Evolutionary conservation across 2,329 filamentous ascomycete species (phyloP).

Genomic region (Penicillium aurantiogriseum): DNA sequence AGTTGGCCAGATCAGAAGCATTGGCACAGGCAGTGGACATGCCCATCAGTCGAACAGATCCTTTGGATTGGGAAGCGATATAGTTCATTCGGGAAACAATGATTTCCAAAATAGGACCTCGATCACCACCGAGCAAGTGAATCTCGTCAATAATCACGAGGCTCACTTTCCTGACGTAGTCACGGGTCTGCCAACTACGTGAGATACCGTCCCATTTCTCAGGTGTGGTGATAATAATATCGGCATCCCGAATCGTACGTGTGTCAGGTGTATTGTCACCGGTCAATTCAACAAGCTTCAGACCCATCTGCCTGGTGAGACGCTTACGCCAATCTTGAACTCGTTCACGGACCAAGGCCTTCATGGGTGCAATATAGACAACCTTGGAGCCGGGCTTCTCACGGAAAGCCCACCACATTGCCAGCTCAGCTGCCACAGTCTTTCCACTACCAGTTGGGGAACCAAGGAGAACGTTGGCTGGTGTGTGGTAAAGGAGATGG

Average conservation of each 20-base stretch:
- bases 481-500: slow-evolving; percentile 89
- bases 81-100: slow-evolving; percentile 96
- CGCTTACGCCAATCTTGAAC: slow-evolving; percentile 91
- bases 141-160: slow-evolving; percentile 99
- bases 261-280: slow-evolving; percentile 98
- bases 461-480: slow-evolving; percentile 87
- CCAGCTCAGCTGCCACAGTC: slow-evolving; percentile 90
- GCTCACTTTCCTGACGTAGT: slow-evolving; percentile 91
- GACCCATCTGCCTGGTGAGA: slow-evolving; percentile 75
- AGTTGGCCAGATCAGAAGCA: slow-evolving; percentile 88
- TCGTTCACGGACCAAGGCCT: slow-evolving; percentile 91
- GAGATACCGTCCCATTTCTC: slow-evolving; percentile 99
- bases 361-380: slow-evolving; percentile 99
- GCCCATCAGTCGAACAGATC: slow-evolving; percentile 83
- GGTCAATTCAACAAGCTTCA: slow-evolving; percentile 92
- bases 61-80: slow-evolving; percentile 90
- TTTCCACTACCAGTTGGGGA: slow-evolving; percentile 97
- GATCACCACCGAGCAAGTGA: slow-evolving; percentile 91
- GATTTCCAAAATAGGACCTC: slow-evolving; percentile 96
- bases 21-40: slow-evolving; percentile 99
- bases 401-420: slow-evolving; percentile 99
- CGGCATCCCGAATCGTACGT: slow-evolving; percentile 87
- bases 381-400: slow-evolving; percentile 94
- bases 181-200: slow-evolving; percentile 96
- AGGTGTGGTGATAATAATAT: slow-evolving; percentile 98